Evolutionary conservation across 2,329 filamentous ascomycete species (phyloP), one percentile per base, ranked within the genome.

Genomic region (Bisporella sp.): DNA sequence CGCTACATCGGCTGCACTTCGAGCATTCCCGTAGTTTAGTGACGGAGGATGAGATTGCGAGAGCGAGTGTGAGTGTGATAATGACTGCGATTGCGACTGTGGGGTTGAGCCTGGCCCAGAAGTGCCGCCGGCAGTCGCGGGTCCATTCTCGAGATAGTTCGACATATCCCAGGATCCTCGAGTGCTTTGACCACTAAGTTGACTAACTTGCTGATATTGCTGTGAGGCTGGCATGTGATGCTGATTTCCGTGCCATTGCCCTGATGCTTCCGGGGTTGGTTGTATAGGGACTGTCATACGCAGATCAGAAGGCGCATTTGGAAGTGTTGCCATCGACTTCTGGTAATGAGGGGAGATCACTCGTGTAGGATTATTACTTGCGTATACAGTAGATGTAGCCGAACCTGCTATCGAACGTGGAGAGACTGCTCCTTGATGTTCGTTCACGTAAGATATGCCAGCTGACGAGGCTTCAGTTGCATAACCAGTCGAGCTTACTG

Each of bases 141-240:
- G 50, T 48, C 50, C 57, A 45, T 56, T 53, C n/a, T 66, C 62
- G 41, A 65, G 59, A 57, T 64, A 66, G 31, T 51, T 57, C 29
- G 62, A 54, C 51, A 66, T 62, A 49, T 66, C 64, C 63, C 64
- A 67, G 42, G 62, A 58, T 50, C 51, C 45, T 46, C 64, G 59
- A 49, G 44, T 49, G 47, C 53, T 56, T 40, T 54, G 53, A 39
- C 50, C 55, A 6, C 55, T 51, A 39, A 60, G 46, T 37, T 9
- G 35, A 8, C n/a, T 8, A 35, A 51, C 51, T 39, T 57, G 53
- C 41, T 59, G 58, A 45, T 59, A 59, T n/a, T 55, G 52, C 44
- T 59, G 58, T 35, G 55, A 48, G 6, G 40, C 47, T 49, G 59
- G 54, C 61, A 63, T 59, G 55, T 63, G 63, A 57, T 64, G 61